Evolutionary conservation across 2,329 filamentous ascomycete genomes (phyloP), one percentile per base, ranked within the genome.

Genomic region (Penicillium hesseltinei): DNA sequence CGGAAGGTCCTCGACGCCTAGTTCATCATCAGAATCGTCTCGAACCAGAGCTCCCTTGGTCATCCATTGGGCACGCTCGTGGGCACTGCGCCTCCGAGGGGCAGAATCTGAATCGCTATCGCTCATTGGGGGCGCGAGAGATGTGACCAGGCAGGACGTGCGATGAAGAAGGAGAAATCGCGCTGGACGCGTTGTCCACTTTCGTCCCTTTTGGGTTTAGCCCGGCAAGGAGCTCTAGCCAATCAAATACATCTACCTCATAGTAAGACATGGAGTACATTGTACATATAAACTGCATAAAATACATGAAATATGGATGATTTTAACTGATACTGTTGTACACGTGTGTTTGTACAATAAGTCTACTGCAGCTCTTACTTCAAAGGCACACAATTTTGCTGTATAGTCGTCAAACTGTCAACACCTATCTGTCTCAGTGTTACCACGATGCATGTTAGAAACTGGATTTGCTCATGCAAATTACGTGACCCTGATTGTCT

Each of bases 21-120:
- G 83, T 73, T 96, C 93, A 73, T 96, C 92, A 72, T 96, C 92
- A 0, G 91, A 95, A 71, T 96, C 89, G 60, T 94, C 90, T 66
- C 89, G 82, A 7, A 80, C 76, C 11, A 92, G 80, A 31, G 87
- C 88, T 45, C 85, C 84, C 63, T 74, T 85, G 59, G 76, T 82
- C 57, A 88, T 79, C 69, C 79, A 80, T 67, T 76, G 78, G 43
- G 77, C 75, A 33, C 72, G 72, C 61, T 76, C 71, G 46, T 66
- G 68, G 39, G 69, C 66, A 58, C 63, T 70, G 35, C 55, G 66
- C 21, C 61, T 58, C 35, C 63, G 46, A 5, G 56, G 52, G 29
- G 59, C 53, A 5, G 52, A 38, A 8, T 65, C 58, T 27, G 66
- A 65, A 17, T 66, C 59, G 23, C 54, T 57, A 29, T 53, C 42